Evolutionary conservation across 129 eudicot genomes (phyloP), one percentile per base, ranked within the genome.

Genomic region (Chrysanthemum makinoi): DNA sequence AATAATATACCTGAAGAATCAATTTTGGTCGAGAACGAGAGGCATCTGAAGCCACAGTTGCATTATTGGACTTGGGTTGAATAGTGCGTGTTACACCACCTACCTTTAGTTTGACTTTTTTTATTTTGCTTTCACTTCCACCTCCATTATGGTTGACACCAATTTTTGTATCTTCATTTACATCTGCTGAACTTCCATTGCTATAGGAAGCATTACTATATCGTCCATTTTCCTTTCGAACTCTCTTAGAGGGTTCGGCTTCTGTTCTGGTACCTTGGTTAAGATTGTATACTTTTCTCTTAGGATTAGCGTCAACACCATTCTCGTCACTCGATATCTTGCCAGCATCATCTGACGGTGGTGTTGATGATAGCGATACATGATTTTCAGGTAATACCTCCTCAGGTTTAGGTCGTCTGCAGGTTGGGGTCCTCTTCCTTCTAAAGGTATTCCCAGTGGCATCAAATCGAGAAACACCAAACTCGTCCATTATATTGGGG

Each of bases 61-160:
- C 82, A 49, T 79, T 68, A 72, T 59, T 80, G 50, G 89, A 68
- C 75, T 94, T 89, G 51, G 96, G 52, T 69, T 94, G 97, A 78
- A 94, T 87, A 60, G 95, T 89, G 19, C 86, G 80, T 13, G 91
- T 94, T 26, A 86, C 85, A 62, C 96, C 98, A 59, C 95, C 95
- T 62, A 94, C 90, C 83, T 94, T 94, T 54, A 94, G 83, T 83
- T 85, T 93, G 64, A 93, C 87, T 71, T 87, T 94, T 57, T 89
- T 89, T 4, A 80, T 73, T 80, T 82, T 89, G 71, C 65, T 82
- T 52, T 87, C 88, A 77, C 74, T 87, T 82, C 83, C 93, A 35
- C 58, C 72, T 54, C 81, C 85, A 68, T 70, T 66, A 26, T 71
- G 68, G 65, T 61, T 79, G 53, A 72, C 65, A 5, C 76, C 80